Conservation (phyloP, 2,329 filamentous ascomycete species). For the Elsinoe fawcettii region DNA sequence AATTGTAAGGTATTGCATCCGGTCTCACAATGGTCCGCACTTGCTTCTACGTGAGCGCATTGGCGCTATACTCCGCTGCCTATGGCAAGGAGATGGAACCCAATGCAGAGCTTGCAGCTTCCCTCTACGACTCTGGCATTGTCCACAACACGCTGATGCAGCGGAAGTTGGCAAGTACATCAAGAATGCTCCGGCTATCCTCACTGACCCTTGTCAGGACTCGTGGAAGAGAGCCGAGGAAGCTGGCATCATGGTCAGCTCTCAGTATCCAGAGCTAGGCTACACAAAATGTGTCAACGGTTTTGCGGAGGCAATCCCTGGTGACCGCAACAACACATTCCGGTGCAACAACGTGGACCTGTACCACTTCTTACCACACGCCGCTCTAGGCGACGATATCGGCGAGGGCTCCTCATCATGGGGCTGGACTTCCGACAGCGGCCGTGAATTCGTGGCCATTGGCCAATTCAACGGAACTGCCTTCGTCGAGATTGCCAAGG, state of each 20-base stretch:
- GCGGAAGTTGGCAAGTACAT: not conserved
- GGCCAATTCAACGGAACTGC: constrained; percentile 49
- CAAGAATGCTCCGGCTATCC: not conserved
- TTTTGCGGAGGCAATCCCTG: constrained; percentile 38
- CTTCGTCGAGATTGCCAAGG: constrained; percentile 45
- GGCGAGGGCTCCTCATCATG: constrained; percentile 42
- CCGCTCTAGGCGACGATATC: constrained; percentile 42
- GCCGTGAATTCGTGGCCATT: constrained; percentile 49
- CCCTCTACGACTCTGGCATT: not conserved
- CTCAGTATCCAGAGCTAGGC: constrained; percentile 11
- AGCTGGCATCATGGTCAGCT: constrained; percentile 20
- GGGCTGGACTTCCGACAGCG: constrained; percentile 47
- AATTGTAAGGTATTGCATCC: not conserved
- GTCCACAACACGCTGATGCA: not conserved
- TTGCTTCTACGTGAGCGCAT: not conserved
- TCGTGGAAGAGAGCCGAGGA: constrained; percentile 21
- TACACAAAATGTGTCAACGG: constrained; percentile 35
- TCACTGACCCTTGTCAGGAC: not conserved
- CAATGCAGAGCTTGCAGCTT: constrained; percentile 7
- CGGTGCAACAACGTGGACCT: constrained; percentile 45
- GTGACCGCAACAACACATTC: constrained; percentile 37
- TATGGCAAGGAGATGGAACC: constrained; percentile 8
- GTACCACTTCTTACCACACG: constrained; percentile 49
- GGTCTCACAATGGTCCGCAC: not conserved
- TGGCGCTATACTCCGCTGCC: not conserved